Percentiles rank a stretch among this genome's conserved stretches.
Evolutionary conservation across 2,329 filamentous ascomycete species (phyloP).

Genomic region (Pseudocercospora pini-densiflorae): DNA sequence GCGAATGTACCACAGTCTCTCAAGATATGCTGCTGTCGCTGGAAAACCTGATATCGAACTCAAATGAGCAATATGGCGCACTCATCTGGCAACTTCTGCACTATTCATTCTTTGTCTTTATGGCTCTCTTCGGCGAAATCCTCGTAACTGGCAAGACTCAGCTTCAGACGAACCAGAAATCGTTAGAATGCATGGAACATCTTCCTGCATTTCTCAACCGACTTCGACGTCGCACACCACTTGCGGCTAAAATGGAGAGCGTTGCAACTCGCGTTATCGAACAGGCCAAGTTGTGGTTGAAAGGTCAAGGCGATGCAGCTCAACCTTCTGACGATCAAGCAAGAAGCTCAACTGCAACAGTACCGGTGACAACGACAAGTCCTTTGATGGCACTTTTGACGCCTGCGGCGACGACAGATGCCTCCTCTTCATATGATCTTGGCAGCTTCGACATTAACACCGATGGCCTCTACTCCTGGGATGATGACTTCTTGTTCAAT

Average conservation of each 20-base stretch:
- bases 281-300: neutral
- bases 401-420: neutral
- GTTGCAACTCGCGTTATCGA: slow-evolving; percentile 8
- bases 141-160: neutral
- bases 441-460: neutral
- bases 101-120: slow-evolving; percentile 32
- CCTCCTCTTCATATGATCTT: neutral
- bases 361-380: neutral
- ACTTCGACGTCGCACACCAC: slow-evolving; percentile 24
- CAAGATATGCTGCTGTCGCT: slow-evolving; percentile 27
- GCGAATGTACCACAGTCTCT: slow-evolving; percentile 14
- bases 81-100: slow-evolving; percentile 33
- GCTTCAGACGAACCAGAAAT: neutral
- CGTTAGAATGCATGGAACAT: slow-evolving; percentile 25
- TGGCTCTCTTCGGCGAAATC: slow-evolving; percentile 29
- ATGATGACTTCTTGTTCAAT: neutral
- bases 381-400: neutral
- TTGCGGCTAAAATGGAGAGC: slow-evolving; percentile 25
- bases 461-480: neutral
- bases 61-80: slow-evolving; percentile 28
- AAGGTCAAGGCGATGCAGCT: neutral
- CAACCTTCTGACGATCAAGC: neutral
- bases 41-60: slow-evolving; percentile 25
- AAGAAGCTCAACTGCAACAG: neutral
- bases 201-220: slow-evolving; percentile 26